Base-by-base conservation (phyloP, 2,329 filamentous ascomycete species). In the Gnomoniopsis sp. region DNA sequence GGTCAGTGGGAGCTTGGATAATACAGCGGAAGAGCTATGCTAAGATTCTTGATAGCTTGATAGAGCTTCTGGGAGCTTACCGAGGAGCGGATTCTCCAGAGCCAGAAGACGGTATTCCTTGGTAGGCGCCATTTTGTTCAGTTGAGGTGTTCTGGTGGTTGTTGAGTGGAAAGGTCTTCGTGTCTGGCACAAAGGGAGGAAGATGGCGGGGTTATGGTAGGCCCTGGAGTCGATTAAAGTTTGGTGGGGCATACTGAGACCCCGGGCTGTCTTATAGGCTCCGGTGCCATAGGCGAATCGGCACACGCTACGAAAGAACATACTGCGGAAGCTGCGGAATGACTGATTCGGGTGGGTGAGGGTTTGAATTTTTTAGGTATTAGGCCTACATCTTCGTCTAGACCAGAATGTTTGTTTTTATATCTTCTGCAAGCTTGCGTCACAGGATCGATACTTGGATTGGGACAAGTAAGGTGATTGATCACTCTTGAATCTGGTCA, bases 11-110 rank as follows among this genome's bases (percentile, higher is more conserved):
- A 49, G 51, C 49, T 38, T 47, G 59, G 41, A 17, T 33, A 23
- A 6, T 52, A 41, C 15, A 21, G 30, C 33, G 23, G 14, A 56
- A 53, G 30, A 26, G 19, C 17, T 21, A 49, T 6, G 19, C 17
- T 14, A 23, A 51, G 22, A 34, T 47, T 47, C 69, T 67, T 58
- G 63, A 48, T 43, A 11, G 49, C 69, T 67, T 58, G 63, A 48
- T 43, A 11, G 43, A 59, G 49, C 33, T n/a, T 43, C 10, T n/a
- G 19, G n/a, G 11, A 26, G 77, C 83, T 67, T 79, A 93, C 90
- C 93, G 70, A 99, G 89, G 69, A 99, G 88, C 75, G 95, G 95
- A 78, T 99, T 99, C 88, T 97, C 95, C 70, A 99, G 79, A 77
- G 89, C 95, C 71, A 98, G 84, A 70, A 99, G 89, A 76, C 90